These are phyloP conservation scores for Tetrapisispora taiwanensis DNA, from an alignment of 805 yeast genomes.

Conservation along the genomic window DNA sequence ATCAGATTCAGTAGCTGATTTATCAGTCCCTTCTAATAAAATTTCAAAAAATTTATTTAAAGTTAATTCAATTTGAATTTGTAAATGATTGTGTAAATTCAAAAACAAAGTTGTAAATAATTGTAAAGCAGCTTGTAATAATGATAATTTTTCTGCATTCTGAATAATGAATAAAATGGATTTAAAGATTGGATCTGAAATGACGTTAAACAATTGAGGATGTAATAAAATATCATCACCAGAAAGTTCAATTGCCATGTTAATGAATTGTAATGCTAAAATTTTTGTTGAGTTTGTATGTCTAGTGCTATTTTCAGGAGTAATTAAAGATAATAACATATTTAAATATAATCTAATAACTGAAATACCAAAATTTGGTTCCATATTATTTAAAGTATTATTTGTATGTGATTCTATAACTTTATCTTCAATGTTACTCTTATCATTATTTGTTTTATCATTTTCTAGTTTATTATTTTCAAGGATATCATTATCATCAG, in stretches of 20 bases:
- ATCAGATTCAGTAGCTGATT: conserved; percentile 7
- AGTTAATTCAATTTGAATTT: conserved; percentile 72
- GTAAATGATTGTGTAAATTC: conserved; percentile 53
- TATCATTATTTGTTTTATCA: neutral
- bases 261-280: conserved; percentile 67
- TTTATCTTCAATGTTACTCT: conserved; percentile 2
- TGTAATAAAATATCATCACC: conserved; percentile 54
- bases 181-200: conserved; percentile 77
- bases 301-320: conserved; percentile 73
- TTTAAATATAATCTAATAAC: conserved; percentile 70
- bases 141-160: conserved; percentile 53
- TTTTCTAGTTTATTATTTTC: neutral
- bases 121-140: conserved; percentile 67
- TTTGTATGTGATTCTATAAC: conserved; percentile 11
- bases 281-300: conserved; percentile 82
- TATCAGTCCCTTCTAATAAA: conserved; percentile 25
- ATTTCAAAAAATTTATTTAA: conserved; percentile 53
- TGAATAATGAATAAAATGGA: conserved; percentile 74
- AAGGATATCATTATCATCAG: no score
- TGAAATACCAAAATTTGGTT: conserved; percentile 53
- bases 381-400: neutral
- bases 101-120: conserved; percentile 63
- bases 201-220: conserved; percentile 52
- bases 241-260: conserved; percentile 71
- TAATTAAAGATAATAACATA: conserved; percentile 65